Base-by-base conservation (phyloP, 108 stramenopile species). In the Licmophora abbreviata region DNA sequence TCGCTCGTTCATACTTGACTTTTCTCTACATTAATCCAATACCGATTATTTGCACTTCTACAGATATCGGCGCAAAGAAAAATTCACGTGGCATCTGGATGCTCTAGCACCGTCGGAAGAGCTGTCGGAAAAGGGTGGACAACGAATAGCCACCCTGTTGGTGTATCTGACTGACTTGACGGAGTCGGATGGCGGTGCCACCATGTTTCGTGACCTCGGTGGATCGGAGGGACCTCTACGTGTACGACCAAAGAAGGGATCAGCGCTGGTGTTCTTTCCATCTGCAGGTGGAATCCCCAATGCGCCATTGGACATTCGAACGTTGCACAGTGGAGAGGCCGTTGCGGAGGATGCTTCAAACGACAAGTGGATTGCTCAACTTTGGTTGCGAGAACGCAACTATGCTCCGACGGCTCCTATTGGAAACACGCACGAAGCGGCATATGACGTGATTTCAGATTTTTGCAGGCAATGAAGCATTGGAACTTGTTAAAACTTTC, bases 21-120 rank as follows among this genome's bases (percentile, higher is more conserved):
- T 49, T 1, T 14, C 20, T 18, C 27, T 17, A 17, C 15, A 29
- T 23, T 28, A 27, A 6, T 9, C 17, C 12, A 7, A 49, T 27
- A 28, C 15, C 48, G 7, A 29, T 4, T 65, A n/a, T n/a, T n/a
- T n/a, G n/a, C n/a, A n/a, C n/a, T n/a, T n/a, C n/a, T n/a, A n/a
- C n/a, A n/a, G 73, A 29, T 85, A 85, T 46, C 68, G 76, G 29
- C 55, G 69, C 14, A 69, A 51, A n/a, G 83, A 90, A 53, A 78
- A 79, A 46, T 90, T 85, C 48, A 85, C 81, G 3, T 90, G 88
- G 88, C 88, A 90, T 58, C 51, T 85, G 17, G 88, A 90, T 58
- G 88, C 83, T 1, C 51, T 90, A 15, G 66, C 77, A 11, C 78
- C 83, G 8, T 44, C 58, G 0, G 77, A 73, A 41, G 56, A 54